phyloP scores from a whole-genome alignment of 2,329 filamentous ascomycete species.

The Aureobasidium sp. region DNA sequence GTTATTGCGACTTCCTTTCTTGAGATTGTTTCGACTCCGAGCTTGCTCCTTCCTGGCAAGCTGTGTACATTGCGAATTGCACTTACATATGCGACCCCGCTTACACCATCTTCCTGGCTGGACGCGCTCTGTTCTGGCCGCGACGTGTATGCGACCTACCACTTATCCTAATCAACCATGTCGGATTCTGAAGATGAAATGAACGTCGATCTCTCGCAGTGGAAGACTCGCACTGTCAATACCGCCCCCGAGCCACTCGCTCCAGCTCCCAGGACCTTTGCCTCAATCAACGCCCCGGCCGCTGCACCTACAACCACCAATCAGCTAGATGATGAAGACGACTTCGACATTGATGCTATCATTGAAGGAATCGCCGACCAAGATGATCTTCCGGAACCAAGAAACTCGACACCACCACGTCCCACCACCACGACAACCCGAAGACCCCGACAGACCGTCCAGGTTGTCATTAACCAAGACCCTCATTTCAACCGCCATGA shows the following conservation, averaged over 20 bases:
- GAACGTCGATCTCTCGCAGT: slow-evolving; percentile 31
- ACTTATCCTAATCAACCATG: not conserved
- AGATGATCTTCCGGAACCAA: not conserved
- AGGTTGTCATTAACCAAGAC: slow-evolving; percentile 9
- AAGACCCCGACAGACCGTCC: not conserved
- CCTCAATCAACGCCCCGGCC: slow-evolving; percentile 9
- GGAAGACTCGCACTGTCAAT: slow-evolving; percentile 26
- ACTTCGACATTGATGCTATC: slow-evolving; percentile 16
- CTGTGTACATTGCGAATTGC: not conserved
- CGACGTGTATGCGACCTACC: not conserved
- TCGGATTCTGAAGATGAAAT: slow-evolving; percentile 32
- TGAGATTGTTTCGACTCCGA: not conserved
- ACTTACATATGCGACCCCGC: not conserved
- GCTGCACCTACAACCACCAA: not conserved
- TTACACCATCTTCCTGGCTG: too few species aligned
- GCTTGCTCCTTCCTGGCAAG: not conserved
- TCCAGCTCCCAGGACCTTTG: slow-evolving; percentile 10
- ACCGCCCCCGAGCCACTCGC: not conserved
- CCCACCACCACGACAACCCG: not conserved
- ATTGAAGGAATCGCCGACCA: slow-evolving; percentile 1
- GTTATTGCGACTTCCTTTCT: not conserved
- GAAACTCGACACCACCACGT: not conserved
- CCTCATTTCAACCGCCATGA: slow-evolving; percentile 10
- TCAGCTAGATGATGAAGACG: not conserved
- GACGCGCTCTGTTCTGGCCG: not conserved